These are phyloP conservation scores for Mortierella hygrophila DNA, from an alignment of 192 early-diverging fungal species.

Conservation along the genomic window DNA sequence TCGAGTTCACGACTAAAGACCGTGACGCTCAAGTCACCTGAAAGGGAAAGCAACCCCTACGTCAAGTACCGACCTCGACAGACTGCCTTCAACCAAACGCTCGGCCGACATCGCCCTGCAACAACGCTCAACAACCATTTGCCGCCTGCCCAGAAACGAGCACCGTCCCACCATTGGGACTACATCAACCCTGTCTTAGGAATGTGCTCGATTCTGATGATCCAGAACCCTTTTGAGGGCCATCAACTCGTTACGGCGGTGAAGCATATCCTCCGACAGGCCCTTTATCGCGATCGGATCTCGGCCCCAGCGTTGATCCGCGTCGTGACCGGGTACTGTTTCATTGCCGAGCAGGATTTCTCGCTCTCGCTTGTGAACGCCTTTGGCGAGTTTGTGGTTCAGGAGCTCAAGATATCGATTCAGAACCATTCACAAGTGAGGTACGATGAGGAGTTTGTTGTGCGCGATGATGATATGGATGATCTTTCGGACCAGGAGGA, in stretches of 20 bases:
- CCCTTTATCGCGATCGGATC: slow-evolving; percentile 57
- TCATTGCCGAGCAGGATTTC: slow-evolving; percentile 55
- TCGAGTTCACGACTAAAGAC: slow-evolving; percentile 1
- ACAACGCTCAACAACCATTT: neutral
- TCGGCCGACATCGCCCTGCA: neutral
- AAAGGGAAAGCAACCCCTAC: slow-evolving; percentile 21
- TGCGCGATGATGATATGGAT: slow-evolving; percentile 1
- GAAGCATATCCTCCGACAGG: slow-evolving; percentile 59
- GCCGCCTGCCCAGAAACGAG: neutral
- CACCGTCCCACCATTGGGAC: slow-evolving; percentile 50
- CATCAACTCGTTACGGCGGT: slow-evolving; percentile 56
- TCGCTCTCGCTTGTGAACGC: slow-evolving; percentile 42
- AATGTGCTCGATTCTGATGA: slow-evolving; percentile 65
- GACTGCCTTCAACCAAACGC: neutral
- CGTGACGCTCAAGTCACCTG: slow-evolving; percentile 10
- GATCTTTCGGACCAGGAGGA: neutral
- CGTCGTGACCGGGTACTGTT: slow-evolving; percentile 59
- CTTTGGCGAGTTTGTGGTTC: slow-evolving; percentile 62
- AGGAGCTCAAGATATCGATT: slow-evolving; percentile 56
- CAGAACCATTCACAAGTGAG: slow-evolving; percentile 11
- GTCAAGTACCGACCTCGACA: slow-evolving; percentile 7
- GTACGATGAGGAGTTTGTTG: slow-evolving; percentile 14
- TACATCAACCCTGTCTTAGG: slow-evolving; percentile 58
- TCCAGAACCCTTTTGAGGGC: slow-evolving; percentile 62
- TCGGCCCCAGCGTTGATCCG: slow-evolving; percentile 58